Percentiles rank a stretch among this genome's conserved stretches.
Conservation (phyloP, 2,329 filamentous ascomycete genomes). For the Juglanconis sp. region DNA sequence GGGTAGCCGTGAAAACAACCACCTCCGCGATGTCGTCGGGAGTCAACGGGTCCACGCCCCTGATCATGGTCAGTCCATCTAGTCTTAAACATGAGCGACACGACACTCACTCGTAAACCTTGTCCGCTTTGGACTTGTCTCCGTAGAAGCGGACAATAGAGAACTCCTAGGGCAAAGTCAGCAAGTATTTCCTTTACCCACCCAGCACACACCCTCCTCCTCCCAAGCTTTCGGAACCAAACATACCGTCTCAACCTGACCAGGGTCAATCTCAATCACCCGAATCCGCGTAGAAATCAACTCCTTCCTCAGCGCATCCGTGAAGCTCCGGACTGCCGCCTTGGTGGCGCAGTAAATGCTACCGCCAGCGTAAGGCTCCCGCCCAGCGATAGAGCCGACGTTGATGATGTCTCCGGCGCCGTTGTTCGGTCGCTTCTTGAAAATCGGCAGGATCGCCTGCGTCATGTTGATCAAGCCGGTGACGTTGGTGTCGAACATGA, state of each 20-base stretch:
- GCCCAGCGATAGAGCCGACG: constrained; percentile 84
- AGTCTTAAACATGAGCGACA: not conserved
- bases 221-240: not conserved
- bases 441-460: constrained; percentile 80
- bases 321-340: constrained; percentile 81
- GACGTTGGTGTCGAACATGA: constrained; percentile 93
- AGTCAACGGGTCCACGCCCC: constrained; percentile 77
- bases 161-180: constrained; percentile 60
- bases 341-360: constrained; percentile 94
- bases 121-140: constrained; percentile 84
- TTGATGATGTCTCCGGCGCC: constrained; percentile 94
- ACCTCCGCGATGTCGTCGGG: constrained; percentile 90
- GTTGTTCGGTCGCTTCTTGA: constrained; percentile 70
- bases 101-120: constrained; percentile 72
- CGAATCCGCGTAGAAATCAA: constrained; percentile 76
- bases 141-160: constrained; percentile 84
- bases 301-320: constrained; percentile 78
- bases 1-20: constrained; percentile 78
- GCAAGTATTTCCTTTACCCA: not conserved
- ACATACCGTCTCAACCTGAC: constrained; percentile 81
- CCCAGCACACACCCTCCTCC: not conserved
- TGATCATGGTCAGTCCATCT: constrained; percentile 28
- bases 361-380: constrained; percentile 80
- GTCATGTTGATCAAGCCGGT: constrained; percentile 93
- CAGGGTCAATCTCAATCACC: constrained; percentile 85